A percentile compares a stretch with the other conserved stretches of the same genome.
Evolutionary conservation across 2,329 filamentous ascomycete species (phyloP).

Genomic region (Colletotrichum horii): DNA sequence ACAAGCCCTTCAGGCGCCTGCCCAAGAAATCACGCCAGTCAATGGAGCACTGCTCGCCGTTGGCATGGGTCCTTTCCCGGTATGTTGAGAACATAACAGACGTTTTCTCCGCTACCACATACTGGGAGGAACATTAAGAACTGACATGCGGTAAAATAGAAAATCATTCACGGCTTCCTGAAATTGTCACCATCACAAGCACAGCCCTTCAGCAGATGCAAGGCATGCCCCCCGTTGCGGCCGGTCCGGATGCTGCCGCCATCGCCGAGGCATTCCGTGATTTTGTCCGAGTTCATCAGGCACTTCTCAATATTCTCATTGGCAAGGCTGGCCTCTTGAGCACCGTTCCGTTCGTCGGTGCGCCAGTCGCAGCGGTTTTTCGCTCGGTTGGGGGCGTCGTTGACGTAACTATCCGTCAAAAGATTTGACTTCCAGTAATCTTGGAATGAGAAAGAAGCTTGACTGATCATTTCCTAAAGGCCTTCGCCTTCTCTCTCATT

Average conservation of each 20-base stretch:
- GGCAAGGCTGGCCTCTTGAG: constrained; percentile 35
- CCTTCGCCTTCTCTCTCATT: too few relatives aligned
- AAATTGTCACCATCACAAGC: constrained; percentile 30
- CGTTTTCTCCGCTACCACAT: background rate
- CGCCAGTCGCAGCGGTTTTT: constrained; percentile 30
- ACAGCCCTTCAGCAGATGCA: constrained; percentile 23
- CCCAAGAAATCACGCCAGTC: constrained; percentile 29
- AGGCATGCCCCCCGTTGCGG: constrained; percentile 14
- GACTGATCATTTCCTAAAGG: too few relatives aligned
- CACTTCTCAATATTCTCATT: constrained; percentile 37
- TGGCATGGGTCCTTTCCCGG: constrained; percentile 34
- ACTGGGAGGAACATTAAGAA: background rate
- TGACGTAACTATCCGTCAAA: constrained; percentile 26
- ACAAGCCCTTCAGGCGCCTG: constrained; percentile 28
- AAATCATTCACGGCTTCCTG: constrained; percentile 33
- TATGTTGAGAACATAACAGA: constrained; percentile 17
- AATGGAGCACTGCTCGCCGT: constrained; percentile 29
- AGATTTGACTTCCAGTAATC: too few relatives aligned
- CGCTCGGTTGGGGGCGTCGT: constrained; percentile 27
- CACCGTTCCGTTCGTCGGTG: constrained; percentile 30
- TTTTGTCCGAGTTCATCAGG: constrained; percentile 35
- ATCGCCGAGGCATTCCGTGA: constrained; percentile 32
- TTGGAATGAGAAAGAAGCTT: too few relatives aligned
- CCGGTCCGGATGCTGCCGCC: constrained; percentile 11
- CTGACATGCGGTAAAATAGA: constrained; percentile 4